These are phyloP conservation scores for Calonectria pteridis DNA, from an alignment of 2,329 filamentous ascomycete genomes.

Conservation along the genomic window DNA sequence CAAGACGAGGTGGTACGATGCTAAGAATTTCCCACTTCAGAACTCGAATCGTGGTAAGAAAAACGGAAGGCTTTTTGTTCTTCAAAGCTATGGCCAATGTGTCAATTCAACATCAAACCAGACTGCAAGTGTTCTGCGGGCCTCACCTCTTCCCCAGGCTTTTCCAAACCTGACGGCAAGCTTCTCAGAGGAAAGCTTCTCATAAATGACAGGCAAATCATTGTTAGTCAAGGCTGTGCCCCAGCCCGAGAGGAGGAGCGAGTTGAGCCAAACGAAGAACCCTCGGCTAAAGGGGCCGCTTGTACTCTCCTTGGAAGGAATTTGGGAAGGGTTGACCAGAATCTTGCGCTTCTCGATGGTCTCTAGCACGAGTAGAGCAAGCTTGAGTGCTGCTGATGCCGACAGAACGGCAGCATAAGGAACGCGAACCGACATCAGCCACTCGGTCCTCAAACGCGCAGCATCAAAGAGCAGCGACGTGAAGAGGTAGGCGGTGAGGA, in stretches of 20 bases:
- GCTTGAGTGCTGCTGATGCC: slow-evolving; percentile 38
- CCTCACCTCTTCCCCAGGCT: slow-evolving; percentile 42
- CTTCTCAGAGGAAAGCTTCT: slow-evolving; percentile 46
- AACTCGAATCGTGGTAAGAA: slow-evolving; percentile 41
- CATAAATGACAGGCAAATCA: slow-evolving; percentile 46
- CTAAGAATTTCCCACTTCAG: slow-evolving; percentile 48
- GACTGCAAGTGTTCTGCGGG: neutral
- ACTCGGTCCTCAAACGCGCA: slow-evolving; percentile 48
- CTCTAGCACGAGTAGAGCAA: slow-evolving; percentile 44
- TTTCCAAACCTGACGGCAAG: slow-evolving; percentile 40
- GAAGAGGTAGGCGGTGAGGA: slow-evolving; percentile 47
- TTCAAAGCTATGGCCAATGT: slow-evolving; percentile 4
- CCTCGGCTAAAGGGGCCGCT: slow-evolving; percentile 51
- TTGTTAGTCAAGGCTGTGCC: slow-evolving; percentile 48
- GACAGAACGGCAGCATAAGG: slow-evolving; percentile 43
- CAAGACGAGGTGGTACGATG: slow-evolving; percentile 44
- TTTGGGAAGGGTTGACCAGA: slow-evolving; percentile 53
- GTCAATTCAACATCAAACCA: slow-evolving; percentile 12
- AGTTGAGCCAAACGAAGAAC: slow-evolving; percentile 52
- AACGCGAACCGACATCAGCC: slow-evolving; percentile 44
- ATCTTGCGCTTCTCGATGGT: slow-evolving; percentile 49
- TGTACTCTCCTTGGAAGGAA: slow-evolving; percentile 63
- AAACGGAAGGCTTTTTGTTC: slow-evolving; percentile 42
- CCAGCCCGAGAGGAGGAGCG: slow-evolving; percentile 63
- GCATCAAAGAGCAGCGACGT: slow-evolving; percentile 49